Evolutionary conservation across 805 yeast species (phyloP).

Genomic region (Yarrowia sp.): DNA sequence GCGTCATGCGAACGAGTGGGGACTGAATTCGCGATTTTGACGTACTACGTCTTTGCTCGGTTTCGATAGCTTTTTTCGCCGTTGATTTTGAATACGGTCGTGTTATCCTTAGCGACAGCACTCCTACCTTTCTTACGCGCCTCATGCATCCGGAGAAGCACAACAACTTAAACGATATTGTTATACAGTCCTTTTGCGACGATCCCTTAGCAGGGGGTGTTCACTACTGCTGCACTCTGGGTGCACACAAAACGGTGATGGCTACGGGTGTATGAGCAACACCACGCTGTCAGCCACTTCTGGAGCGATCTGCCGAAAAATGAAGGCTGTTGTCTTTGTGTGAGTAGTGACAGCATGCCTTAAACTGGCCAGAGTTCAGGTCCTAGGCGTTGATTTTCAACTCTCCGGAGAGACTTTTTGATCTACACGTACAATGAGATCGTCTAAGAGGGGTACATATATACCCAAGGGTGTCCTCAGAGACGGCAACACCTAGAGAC

Average conservation of each 20-base stretch:
- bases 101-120: neutral
- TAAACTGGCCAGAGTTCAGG: no score
- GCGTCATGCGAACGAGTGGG: neutral
- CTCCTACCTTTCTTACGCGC: slow-evolving; percentile 17
- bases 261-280: neutral
- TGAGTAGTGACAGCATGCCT: no score
- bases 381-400: no score
- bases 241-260: neutral
- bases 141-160: neutral
- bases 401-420: neutral
- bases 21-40: neutral
- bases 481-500: neutral
- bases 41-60: no score
- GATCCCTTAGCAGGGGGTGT: slow-evolving; percentile 6
- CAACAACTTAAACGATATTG: slow-evolving; percentile 1
- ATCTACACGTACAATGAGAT: slow-evolving; percentile 22
- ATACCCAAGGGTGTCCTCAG: neutral
- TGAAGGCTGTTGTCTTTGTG: neutral
- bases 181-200: neutral
- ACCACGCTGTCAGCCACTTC: neutral
- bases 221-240: no score
- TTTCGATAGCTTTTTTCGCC: neutral
- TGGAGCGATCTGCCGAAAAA: neutral
- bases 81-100: neutral
- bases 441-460: slow-evolving; percentile 11